Base-by-base conservation (phyloP, 1,284 basidiomycete species). In the Calocybe gambosa region DNA sequence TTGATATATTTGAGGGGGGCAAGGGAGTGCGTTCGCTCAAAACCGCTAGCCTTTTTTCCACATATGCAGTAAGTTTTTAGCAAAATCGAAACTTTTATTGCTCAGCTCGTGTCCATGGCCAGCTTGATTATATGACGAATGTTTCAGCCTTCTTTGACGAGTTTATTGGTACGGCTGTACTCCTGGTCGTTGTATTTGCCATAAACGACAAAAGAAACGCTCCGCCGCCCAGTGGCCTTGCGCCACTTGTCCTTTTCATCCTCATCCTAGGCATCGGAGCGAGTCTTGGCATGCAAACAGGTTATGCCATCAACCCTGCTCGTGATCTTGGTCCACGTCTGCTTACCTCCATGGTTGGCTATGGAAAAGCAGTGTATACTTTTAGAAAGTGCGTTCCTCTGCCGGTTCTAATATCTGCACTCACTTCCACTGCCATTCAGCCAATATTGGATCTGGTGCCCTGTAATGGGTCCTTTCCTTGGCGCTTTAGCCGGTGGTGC, bases 371-470 rank as follows among this genome's bases (percentile, higher is more conserved):
- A 31, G 73, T 72, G 4, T 74, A 63, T 54, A 67, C 65, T 0
- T 73, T 62, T 56, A 59, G 71, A 54, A 64, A 68, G 69, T 72
- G 39, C 37, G 67, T 60, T 23, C 31, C 37, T 40, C 31, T 4
- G 5, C 31, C 9, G 3, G 3, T n/a, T 7, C 25, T 23, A 7
- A 7, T 7, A 7, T 20, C 18, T 35, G 18, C 19, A 28, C 26
- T 26, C 33, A 13, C 38, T 15, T 16, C 12, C 8, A n/a, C 3
- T 2, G 12, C 38, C 23, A 13, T 13, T n/a, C 31, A 73, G 69
- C 55, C 82, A 84, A 50, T 90, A 88, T 58, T 90, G 85, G 85
- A 50, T 87, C 12, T 89, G 87, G 87, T 82, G 80, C 54, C 77
- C 82, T 10, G 52, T 81, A 9, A 62, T 85, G 33, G 82, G 64